These are phyloP conservation scores for Fusarium sp. DNA, from an alignment of 2,329 filamentous ascomycete species.

Conservation along the genomic window DNA sequence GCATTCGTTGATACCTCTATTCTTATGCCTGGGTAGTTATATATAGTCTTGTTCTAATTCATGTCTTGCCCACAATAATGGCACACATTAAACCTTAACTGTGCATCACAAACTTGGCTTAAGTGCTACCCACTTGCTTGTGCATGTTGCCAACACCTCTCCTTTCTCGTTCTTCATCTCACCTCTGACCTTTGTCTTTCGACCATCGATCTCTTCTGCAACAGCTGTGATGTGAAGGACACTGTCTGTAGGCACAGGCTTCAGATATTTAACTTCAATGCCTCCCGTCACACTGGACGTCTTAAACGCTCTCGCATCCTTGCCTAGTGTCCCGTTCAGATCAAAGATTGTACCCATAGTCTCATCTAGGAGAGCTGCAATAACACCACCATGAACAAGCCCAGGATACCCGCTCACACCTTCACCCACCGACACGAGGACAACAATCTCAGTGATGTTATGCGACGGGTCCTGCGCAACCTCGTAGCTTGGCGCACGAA, in stretches of 20 bases:
- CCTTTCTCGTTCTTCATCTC: constrained; percentile 51
- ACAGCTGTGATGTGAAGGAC: constrained; percentile 51
- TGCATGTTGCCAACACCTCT: constrained; percentile 48
- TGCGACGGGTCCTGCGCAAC: constrained; percentile 43
- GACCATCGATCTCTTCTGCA: constrained; percentile 51
- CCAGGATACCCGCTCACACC: constrained; percentile 52
- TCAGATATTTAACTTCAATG: constrained; percentile 53
- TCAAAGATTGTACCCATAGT: constrained; percentile 54
- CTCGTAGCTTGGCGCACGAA: constrained; percentile 47
- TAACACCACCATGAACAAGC: constrained; percentile 55
- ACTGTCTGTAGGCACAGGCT: constrained; percentile 48
- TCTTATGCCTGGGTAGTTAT: constrained; percentile 12
- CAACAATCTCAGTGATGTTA: constrained; percentile 48
- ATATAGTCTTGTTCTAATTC: constrained; percentile 27
- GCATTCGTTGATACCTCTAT: constrained; percentile 22
- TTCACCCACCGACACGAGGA: constrained; percentile 51
- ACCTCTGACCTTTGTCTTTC: constrained; percentile 51
- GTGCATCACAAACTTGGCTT: constrained; percentile 47
- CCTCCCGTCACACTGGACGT: constrained; percentile 52
- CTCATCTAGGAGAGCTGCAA: constrained; percentile 55
- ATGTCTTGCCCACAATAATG: neutral
- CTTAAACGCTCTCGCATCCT: constrained; percentile 47
- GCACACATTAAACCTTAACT: neutral
- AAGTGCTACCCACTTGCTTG: constrained; percentile 52
- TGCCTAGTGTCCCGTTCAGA: constrained; percentile 52